Base-by-base conservation (phyloP, 2,329 filamentous ascomycete genomes). In the Hypoxylon sp. region DNA sequence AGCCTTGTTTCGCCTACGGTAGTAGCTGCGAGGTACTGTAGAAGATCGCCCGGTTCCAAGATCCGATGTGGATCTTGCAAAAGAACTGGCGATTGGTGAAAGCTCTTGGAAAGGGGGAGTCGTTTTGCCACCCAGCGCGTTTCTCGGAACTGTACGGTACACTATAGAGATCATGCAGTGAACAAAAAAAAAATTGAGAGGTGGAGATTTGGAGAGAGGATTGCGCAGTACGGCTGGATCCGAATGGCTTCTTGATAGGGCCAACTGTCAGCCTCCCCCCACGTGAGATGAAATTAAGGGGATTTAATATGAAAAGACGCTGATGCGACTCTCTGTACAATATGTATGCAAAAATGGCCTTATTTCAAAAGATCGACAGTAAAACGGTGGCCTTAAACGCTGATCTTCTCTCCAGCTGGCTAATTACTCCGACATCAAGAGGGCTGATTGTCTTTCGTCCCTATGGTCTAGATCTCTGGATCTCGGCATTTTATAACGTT, bases 331-430 rank as follows among this genome's bases (percentile, higher is more conserved):
- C 39, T 42, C 17, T 46, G 17, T 48, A 44, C 5, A 58, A 55
- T 29, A 39, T 27, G 32, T 56, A 65, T 70, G 65, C 54, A 63
- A 35, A 64, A 5, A 64, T 68, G 62, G 59, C 13, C 59, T 66
- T 68, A 71, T 68, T 66, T 35, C 42, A 60, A 32, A 55, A 11
- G 68, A 66, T 70, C 65, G 65, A 54, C 68, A n/a, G 27, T 46
- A 59, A 52, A 70, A 62, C 58, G 39, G 37, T 69, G 56, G 67
- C 67, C 67, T 69, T 47, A 69, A 67, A 47, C 29, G 69, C 39
- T 46, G 66, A 71, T 71, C 66, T 61, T 66, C 62, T 55, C 67
- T 65, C 57, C 54, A 69, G 63, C 67, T 69, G 56, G 63, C 52
- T 56, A 65, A 65, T 59, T 66, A 56, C 42, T 53, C 62, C 62